Base-by-base conservation (phyloP, 2,329 filamentous ascomycete genomes). In the Aurifilum marmelostoma region DNA sequence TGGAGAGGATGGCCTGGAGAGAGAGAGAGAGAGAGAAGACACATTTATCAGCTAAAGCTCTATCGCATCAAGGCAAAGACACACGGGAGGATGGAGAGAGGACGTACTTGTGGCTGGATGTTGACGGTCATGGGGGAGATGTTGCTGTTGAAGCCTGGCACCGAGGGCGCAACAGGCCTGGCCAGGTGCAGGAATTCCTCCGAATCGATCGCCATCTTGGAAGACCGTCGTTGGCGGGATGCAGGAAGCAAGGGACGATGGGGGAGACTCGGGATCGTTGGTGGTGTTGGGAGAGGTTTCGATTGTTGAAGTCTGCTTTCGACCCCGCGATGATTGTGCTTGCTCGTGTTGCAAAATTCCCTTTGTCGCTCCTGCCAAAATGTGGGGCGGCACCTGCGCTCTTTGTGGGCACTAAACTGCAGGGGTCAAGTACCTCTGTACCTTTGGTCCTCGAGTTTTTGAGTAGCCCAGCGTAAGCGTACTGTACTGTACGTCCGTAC, bases 151-250 rank as follows among this genome's bases (percentile, higher is more conserved):
- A 92, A 89, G 79, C 92, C 92, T 76, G 94, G 85, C 70, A 88
- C 85, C 72, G 91, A 90, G 75, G 94, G 93, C 80, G 93, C 94
- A 78, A 98, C 87, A 77, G 96, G 96, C 81, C 96, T 90, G 78
- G 95, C 91, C 75, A 99, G 91, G 82, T 99, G 96, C 77, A 98
- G 90, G 85, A 97, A 98, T 73, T 92, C 91, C 81, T 95, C 92
- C 77, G 88, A 86, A 80, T 90, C 84, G 78, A 88, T 84, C 81
- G 93, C 91, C 94, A 97, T 97, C 82, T 77, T 94, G 87, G 21
- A 82, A 83, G 68, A 66, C 60, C 52, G 61, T 54, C 7, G n/a
- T 29, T 24, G 50, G 63, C 16, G 11, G 24, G 1, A 32, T 34
- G 54, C n/a, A n/a, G 39, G 24, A 27, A 39, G 4, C 16, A n/a